Conservation (phyloP, 495 filamentous ascomycete genomes). For the Sporormia fimetaria region DNA sequence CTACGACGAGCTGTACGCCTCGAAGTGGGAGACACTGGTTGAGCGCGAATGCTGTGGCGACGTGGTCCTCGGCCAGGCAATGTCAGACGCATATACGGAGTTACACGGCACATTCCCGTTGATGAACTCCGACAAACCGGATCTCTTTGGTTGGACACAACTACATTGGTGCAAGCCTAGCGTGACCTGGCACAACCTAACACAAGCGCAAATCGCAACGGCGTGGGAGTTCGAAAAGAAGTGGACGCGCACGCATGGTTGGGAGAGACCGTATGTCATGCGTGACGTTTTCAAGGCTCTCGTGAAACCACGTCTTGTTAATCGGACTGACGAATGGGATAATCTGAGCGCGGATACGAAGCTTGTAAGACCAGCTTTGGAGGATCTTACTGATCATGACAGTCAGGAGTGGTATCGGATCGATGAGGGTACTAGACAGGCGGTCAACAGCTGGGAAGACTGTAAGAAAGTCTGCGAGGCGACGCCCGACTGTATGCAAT, state of each 20-base stretch:
- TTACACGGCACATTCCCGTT: slow-evolving; percentile 43
- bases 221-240: slow-evolving; percentile 40
- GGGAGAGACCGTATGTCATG: slow-evolving; percentile 26
- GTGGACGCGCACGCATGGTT: slow-evolving; percentile 27
- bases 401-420: slow-evolving; percentile 1
- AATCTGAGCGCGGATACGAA: slow-evolving; percentile 27
- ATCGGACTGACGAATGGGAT: slow-evolving; percentile 26
- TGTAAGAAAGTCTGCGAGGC: slow-evolving; percentile 15
- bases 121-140: slow-evolving; percentile 46
- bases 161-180: slow-evolving; percentile 50
- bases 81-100: slow-evolving; percentile 44
- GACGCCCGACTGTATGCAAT: slow-evolving; percentile 23
- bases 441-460: slow-evolving; percentile 6
- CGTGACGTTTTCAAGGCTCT: slow-evolving; percentile 28
- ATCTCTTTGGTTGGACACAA: slow-evolving; percentile 40
- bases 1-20: slow-evolving; percentile 30
- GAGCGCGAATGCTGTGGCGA: slow-evolving; percentile 57
- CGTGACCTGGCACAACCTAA: slow-evolving; percentile 51
- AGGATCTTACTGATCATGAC: too few species aligned
- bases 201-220: slow-evolving; percentile 38
- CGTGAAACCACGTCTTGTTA: slow-evolving; percentile 22
- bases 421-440: slow-evolving; percentile 3
- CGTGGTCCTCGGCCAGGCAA: slow-evolving; percentile 47
- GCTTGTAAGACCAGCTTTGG: slow-evolving; percentile 4
- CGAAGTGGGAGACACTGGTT: slow-evolving; percentile 42